Percentiles rank a stretch among this genome's conserved stretches.
Conservation (phyloP, 2,329 filamentous ascomycete genomes). For the Ceratocystis huliohia region DNA sequence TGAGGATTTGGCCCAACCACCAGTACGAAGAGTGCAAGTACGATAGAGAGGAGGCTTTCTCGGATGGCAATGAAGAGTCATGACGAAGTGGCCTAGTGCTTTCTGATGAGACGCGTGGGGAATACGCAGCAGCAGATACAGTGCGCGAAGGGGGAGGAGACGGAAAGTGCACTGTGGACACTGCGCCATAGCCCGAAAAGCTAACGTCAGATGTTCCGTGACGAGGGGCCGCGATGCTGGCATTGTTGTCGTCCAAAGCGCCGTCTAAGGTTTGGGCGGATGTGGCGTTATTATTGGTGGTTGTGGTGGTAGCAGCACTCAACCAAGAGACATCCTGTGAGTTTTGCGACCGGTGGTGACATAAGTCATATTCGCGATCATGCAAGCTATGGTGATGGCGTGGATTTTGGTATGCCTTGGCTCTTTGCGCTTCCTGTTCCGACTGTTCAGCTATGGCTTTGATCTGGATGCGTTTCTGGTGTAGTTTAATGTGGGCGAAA, state of each 20-base stretch:
- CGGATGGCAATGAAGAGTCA: constrained; percentile 17
- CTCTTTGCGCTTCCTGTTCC: constrained; percentile 37
- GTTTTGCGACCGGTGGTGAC: background rate
- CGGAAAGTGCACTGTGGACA: constrained; percentile 2
- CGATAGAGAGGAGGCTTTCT: constrained; percentile 39
- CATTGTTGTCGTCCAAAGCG: background rate
- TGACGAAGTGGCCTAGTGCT: constrained; percentile 18
- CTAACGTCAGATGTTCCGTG: background rate
- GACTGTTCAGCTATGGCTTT: constrained; percentile 43
- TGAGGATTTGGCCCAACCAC: constrained; percentile 89
- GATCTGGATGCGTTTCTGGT: constrained; percentile 51
- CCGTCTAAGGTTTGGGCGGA: no score
- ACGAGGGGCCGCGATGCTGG: background rate
- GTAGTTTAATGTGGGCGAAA: constrained; percentile 80
- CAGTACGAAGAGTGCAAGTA: constrained; percentile 90
- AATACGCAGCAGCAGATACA: background rate
- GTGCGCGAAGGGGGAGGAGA: constrained; percentile 1
- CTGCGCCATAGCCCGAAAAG: constrained; percentile 15
- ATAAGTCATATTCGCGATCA: background rate
- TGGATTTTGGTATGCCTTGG: constrained; percentile 6
- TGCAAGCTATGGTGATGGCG: background rate
- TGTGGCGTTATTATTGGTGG: background rate
- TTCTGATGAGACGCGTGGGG: constrained; percentile 7
- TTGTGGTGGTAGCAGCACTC: background rate
- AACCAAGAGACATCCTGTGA: background rate